These are phyloP conservation scores for Gossypium sturtianum DNA, from an alignment of 345 rosid species.

Conservation along the genomic window DNA sequence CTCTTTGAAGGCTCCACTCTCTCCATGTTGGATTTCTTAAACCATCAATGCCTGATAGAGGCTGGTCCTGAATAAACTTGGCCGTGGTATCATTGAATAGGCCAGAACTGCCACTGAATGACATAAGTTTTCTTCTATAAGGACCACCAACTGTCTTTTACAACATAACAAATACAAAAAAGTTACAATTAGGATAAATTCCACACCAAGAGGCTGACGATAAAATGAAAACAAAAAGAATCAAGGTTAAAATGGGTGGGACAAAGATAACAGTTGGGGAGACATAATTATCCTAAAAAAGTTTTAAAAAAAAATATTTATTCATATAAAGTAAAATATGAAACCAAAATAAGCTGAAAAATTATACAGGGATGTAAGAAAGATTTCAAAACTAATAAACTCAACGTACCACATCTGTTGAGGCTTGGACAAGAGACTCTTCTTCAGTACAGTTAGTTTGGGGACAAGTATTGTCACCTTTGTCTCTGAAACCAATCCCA, in stretches of 20 bases:
- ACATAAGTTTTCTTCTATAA: constrained; percentile 23
- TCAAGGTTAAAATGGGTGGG: not conserved
- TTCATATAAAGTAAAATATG: not conserved
- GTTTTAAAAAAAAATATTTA: not conserved
- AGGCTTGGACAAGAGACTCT: constrained; percentile 34
- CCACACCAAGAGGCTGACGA: not conserved
- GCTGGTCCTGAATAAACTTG: constrained; percentile 19
- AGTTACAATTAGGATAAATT: constrained; percentile 15
- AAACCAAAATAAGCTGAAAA: not conserved
- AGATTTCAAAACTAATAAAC: constrained; percentile 6
- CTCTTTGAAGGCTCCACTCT: constrained; percentile 64
- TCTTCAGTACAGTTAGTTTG: constrained; percentile 18
- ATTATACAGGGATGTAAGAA: not conserved
- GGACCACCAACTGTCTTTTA: constrained; percentile 62
- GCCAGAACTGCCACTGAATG: constrained; percentile 23
- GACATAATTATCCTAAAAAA: not conserved
- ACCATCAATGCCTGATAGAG: constrained; percentile 27
- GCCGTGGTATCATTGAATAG: constrained; percentile 14
- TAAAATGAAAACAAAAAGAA: not conserved
- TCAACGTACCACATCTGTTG: constrained; percentile 42
- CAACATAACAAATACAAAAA: constrained; percentile 28
- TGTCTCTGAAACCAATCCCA: constrained; percentile 50
- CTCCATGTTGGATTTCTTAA: constrained; percentile 50
- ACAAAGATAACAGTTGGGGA: not conserved
- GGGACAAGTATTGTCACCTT: constrained; percentile 25